Evolutionary conservation across 805 yeast genomes (phyloP).

Genomic region (Starmerella floris): DNA sequence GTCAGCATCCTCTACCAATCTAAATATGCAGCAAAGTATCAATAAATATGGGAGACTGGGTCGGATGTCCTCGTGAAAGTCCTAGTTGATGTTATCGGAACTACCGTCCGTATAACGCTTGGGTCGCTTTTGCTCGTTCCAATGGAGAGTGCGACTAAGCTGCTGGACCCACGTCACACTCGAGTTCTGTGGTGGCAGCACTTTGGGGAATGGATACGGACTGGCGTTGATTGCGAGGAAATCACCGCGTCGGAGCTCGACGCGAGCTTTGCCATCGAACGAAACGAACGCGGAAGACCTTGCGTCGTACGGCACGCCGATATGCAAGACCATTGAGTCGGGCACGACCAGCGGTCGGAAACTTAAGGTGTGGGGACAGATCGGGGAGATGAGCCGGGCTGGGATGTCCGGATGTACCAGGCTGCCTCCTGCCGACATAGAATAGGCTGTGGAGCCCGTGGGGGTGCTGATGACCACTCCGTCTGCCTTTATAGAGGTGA

Average conservation of each 20-base stretch:
- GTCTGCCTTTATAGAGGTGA: conserved; percentile 89
- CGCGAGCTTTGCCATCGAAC: conserved; percentile 83
- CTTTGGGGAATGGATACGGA: conserved; percentile 89
- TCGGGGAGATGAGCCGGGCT: conserved; percentile 86
- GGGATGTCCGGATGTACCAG: conserved; percentile 88
- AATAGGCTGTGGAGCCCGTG: conserved; percentile 92
- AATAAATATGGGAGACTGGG: too few species aligned
- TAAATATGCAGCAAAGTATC: too few species aligned
- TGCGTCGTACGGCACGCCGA: conserved; percentile 69
- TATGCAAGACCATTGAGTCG: conserved; percentile 75
- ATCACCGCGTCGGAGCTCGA: conserved; percentile 70
- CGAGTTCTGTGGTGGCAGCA: conserved; percentile 38
- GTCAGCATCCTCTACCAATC: too few species aligned
- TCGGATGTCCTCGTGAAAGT: too few species aligned
- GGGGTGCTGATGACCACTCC: conserved; percentile 89
- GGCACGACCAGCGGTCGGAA: conserved; percentile 87
- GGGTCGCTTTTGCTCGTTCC: conserved; percentile 87
- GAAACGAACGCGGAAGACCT: conserved; percentile 94
- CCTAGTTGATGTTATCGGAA: not conserved
- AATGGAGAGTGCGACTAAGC: conserved; percentile 62
- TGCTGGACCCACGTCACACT: conserved; percentile 70
- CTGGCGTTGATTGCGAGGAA: conserved; percentile 76
- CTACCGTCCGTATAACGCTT: conserved; percentile 33
- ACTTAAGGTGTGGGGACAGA: conserved; percentile 89
- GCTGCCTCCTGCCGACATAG: conserved; percentile 89